Evolutionary conservation across 2,329 filamentous ascomycete species (phyloP), one percentile per base, ranked within the genome.

Genomic region (Dothistroma septosporum): DNA sequence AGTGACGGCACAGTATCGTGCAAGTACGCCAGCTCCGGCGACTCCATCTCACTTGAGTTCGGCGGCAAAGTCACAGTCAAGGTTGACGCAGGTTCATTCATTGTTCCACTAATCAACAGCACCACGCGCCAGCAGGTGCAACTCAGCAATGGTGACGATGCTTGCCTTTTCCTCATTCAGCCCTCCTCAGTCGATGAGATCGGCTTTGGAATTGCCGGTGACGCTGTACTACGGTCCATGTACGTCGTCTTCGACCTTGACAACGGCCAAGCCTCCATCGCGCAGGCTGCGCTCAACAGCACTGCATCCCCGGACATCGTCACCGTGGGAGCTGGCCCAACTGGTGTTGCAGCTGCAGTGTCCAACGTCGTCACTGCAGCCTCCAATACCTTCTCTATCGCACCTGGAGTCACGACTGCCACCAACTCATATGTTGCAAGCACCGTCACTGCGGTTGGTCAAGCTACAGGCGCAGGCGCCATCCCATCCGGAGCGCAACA

Each of bases 201-300:
- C 48, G 60, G 61, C 11, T 70, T 70, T 54, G 58, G 64, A 8
- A 70, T 68, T 10, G 58, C 73, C 1, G 72, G 72, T 10, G 71
- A 74, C 58, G 70, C 72, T 12, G 57, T 74, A 22, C 62, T 75
- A 11, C 59, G 70, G 11, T 68, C 66, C 53, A 72, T 74, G 68
- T 75, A 75, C 59, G 68, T 73, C 44, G 71, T 75, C 56, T 75
- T 70, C 57, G 73, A 75, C 55, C 70, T 74, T 47, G 72, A 75
- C 63, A 73, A 75, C 32, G 71, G 67, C 4, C 73, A 75, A 54
- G 63, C 69, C 21, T 71, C 71, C 2, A 64, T 74, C 44, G 72
- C 72, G 11, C 72, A 73, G 55, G 70, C 72, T n/a, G 61, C 61
- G 1, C 55, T 65, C 8, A 71, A 73, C 55, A 61, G 63, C 52